A percentile compares a stretch with the other conserved stretches of the same genome.
Conservation (phyloP, 305 asterid species). For the Rubia peregrina region DNA sequence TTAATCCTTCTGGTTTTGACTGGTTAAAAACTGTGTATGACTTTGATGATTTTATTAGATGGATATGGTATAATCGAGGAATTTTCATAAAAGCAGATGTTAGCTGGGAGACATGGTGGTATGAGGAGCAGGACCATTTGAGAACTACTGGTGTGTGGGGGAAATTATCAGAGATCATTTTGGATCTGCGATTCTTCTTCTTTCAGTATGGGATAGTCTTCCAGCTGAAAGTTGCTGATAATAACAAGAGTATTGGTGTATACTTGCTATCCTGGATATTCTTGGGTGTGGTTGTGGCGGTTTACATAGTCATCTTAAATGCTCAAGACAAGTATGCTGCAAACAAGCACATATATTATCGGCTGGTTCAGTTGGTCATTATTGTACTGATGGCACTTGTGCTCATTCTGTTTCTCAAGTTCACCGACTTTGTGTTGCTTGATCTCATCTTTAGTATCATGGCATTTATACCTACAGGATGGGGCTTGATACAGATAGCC, state of each 20-base stretch:
- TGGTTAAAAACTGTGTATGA: conserved; percentile 96
- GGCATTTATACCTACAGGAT: conserved; percentile 94
- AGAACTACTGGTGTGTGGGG: conserved; percentile 98
- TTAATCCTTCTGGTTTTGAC: conserved; percentile 91
- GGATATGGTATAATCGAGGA: conserved; percentile 78
- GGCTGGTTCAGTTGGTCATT: conserved; percentile 76
- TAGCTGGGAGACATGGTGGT: conserved; percentile 99
- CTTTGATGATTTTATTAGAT: conserved; percentile 66
- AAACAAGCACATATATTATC: conserved; percentile 59
- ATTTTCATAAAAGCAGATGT: conserved; percentile 71
- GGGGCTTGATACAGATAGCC: conserved; percentile 91
- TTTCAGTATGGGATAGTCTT: conserved; percentile 92
- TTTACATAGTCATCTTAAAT: conserved; percentile 59
- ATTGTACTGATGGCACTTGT: conserved; percentile 42
- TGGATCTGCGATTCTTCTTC: conserved; percentile 89
- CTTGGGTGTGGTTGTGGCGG: conserved; percentile 49
- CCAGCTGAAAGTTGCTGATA: conserved; percentile 52
- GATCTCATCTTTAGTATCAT: conserved; percentile 68
- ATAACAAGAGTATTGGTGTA: conserved; percentile 48
- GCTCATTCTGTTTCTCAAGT: conserved; percentile 43
- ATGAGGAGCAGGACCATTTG: conserved; percentile 89
- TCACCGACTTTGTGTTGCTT: conserved; percentile 33
- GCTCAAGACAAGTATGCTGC: conserved; percentile 77
- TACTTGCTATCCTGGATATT: conserved; percentile 86
- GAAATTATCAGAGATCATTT: conserved; percentile 73